A percentile compares a stretch with the other conserved stretches of the same genome.
Conservation (phyloP, 257 asterid species). For the Fraxinus americana region DNA sequence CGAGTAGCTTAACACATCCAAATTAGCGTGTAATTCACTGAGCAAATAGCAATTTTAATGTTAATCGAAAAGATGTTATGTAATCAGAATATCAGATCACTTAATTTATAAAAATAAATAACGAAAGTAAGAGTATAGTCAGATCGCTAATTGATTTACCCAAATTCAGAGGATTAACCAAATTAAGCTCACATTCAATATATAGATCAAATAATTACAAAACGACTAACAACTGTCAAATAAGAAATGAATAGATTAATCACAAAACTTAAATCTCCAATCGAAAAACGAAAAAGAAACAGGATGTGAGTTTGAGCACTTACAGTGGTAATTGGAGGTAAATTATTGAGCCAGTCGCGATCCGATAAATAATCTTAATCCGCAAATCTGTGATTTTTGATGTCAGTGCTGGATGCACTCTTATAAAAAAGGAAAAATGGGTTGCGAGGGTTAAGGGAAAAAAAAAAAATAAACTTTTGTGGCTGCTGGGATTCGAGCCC, state of each 20-base stretch:
- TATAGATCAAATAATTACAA: conserved; percentile 25
- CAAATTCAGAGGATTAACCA: not conserved
- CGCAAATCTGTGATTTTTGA: not conserved
- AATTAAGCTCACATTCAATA: conserved; percentile 13
- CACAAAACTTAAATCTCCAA: not conserved
- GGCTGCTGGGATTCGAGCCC: conserved; percentile 99
- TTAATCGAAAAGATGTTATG: conserved; percentile 8
- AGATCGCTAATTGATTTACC: conserved; percentile 11
- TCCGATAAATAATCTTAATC: not conserved
- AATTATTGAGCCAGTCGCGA: conserved; percentile 26
- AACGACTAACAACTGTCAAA: not conserved
- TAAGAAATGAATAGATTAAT: not conserved
- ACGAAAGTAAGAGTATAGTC: not conserved
- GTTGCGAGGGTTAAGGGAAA: not conserved
- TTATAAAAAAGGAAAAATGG: not conserved
- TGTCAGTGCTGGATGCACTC: not conserved
- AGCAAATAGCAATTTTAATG: conserved; percentile 8
- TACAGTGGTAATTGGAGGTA: conserved; percentile 28
- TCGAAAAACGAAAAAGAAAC: not conserved
- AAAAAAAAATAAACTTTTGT: conserved; percentile 28
- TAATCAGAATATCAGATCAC: conserved; percentile 5
- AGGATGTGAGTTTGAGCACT: conserved; percentile 13
- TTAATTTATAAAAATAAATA: not conserved
- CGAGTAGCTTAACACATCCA: not conserved
- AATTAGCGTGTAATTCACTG: not conserved